A percentile compares a stretch with the other conserved stretches of the same genome.
Evolutionary conservation across 2,329 filamentous ascomycete genomes (phyloP).

Genomic region (Monosporascus sp.): DNA sequence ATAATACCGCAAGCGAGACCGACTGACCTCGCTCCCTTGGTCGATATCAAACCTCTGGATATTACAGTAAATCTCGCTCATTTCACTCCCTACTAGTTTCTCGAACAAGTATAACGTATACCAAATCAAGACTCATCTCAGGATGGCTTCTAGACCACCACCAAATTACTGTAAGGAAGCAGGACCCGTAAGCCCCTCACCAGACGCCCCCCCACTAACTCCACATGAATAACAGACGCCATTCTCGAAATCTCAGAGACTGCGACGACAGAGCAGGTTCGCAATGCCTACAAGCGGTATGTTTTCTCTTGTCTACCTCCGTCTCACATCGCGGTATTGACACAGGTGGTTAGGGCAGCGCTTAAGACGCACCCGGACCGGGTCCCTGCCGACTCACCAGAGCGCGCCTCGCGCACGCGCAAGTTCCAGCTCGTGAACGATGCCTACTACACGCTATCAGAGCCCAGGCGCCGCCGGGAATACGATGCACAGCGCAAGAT

Average conservation of each 20-base stretch:
- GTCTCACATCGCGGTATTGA: not conserved
- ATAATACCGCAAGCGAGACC: too few relatives aligned
- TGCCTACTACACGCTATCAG: slow-evolving; percentile 87
- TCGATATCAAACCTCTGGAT: too few relatives aligned
- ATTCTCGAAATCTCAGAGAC: slow-evolving; percentile 68
- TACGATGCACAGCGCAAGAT: slow-evolving; percentile 72
- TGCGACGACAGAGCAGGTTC: slow-evolving; percentile 77
- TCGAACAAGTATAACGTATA: not conserved
- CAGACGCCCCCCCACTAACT: slow-evolving; percentile 13
- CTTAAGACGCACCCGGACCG: slow-evolving; percentile 92
- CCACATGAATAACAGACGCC: slow-evolving; percentile 49
- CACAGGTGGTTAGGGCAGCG: slow-evolving; percentile 56
- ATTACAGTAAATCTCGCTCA: too few relatives aligned
- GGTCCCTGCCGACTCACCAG: slow-evolving; percentile 75
- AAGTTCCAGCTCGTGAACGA: slow-evolving; percentile 91
- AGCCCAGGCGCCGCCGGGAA: slow-evolving; percentile 67
- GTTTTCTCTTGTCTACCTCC: slow-evolving; percentile 2
- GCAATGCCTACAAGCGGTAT: slow-evolving; percentile 89
- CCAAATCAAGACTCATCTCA: slow-evolving; percentile 26
- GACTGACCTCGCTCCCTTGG: too few relatives aligned
- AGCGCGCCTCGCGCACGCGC: slow-evolving; percentile 74
- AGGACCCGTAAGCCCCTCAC: not conserved
- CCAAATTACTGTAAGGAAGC: slow-evolving; percentile 53
- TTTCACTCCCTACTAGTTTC: not conserved
- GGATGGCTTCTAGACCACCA: slow-evolving; percentile 33